Evolutionary conservation across 805 yeast species (phyloP), one percentile per base, ranked within the genome.

Genomic region (Metschnikowia shivogae): DNA sequence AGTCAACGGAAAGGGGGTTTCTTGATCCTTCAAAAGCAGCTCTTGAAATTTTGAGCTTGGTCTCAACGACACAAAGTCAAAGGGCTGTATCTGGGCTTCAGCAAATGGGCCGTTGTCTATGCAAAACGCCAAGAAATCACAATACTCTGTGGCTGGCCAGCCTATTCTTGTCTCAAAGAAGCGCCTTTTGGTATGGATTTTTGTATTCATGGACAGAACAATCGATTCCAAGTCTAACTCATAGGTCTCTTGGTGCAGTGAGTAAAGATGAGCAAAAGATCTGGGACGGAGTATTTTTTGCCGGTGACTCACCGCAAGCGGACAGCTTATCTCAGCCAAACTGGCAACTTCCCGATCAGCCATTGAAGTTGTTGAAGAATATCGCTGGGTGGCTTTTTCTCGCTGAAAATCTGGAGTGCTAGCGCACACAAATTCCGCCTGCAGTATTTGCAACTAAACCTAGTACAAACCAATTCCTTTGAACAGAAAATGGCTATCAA

Each of bases 401-500:
- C 8, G 32, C 32, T 10, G n/a, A 13, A 5, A 30, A 5, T 13
- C 12, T 12, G 32, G 14, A 13, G 14, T 5, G 32, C 6, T 12
- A 13, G 13, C 14, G 32, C 32, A 30, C n/a, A 30, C 27, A 22
- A n/a, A n/a, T 8, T 24, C 11, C 14, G 36, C 20, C 34, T 9
- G 34, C 20, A 31, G 35, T 22, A 31, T 36, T 20, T 42, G 35
- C 45, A 42, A 38, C 36, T 32, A 22, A 29, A 13, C 8, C 8
- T 20, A 34, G 17, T 6, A 7, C 19, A 31, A 20, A 22, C 19
- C 34, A 34, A 34, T 9, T 13, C 20, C 5, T 27, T 13, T 5
- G 3, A 14, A 17, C 26, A 12, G 19, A 26, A 14, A 12, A 51
- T 50, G 53, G 52, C 53, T 34, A 36, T 50, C 19, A 8, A 29